Percentiles rank a stretch among this genome's conserved stretches.
phyloP scores from a whole-genome alignment of 768 basidiomycete genomes.

The Pseudohyphozyma bogoriensis region DNA sequence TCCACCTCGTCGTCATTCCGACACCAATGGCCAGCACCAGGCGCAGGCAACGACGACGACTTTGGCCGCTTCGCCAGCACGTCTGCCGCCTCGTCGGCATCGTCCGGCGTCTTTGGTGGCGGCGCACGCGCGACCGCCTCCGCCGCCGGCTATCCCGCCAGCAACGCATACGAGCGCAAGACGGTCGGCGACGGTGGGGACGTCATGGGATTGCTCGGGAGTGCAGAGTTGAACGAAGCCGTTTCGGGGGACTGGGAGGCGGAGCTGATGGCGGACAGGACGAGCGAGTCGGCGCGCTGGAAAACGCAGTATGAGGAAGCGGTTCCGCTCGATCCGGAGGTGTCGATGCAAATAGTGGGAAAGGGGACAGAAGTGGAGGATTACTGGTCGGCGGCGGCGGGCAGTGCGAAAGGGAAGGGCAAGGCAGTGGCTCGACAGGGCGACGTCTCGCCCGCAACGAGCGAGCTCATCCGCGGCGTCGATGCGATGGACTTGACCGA shows the following conservation, averaged over 20 bases:
- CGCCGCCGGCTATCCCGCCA: constrained; percentile 6
- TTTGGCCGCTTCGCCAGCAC: constrained; percentile 4
- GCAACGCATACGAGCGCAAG: too few relatives aligned
- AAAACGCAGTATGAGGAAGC: background rate
- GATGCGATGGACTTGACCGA: constrained; percentile 19
- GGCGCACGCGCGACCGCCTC: background rate
- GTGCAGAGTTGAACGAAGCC: background rate
- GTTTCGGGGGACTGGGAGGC: constrained; percentile 18
- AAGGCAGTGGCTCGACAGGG: background rate
- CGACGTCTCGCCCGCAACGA: constrained; percentile 14
- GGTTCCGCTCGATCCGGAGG: constrained; percentile 11
- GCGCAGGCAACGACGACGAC: background rate
- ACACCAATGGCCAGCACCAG: background rate
- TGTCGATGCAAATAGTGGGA: too few relatives aligned
- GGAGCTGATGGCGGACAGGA: constrained; percentile 5
- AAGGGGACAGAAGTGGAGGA: too few relatives aligned
- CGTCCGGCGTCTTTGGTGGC: background rate
- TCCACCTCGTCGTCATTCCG: background rate
- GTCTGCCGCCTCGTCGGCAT: background rate
- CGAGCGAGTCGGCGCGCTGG: background rate
- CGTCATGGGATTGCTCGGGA: background rate
- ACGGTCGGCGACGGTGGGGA: background rate
- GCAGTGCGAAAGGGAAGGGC: background rate
- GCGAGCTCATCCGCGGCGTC: constrained; percentile 13
- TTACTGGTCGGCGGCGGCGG: background rate